Percentiles rank a stretch among this genome's conserved stretches.
These are phyloP conservation scores for Galerina marginata DNA, from an alignment of 768 basidiomycete species.

Conservation along the genomic window DNA sequence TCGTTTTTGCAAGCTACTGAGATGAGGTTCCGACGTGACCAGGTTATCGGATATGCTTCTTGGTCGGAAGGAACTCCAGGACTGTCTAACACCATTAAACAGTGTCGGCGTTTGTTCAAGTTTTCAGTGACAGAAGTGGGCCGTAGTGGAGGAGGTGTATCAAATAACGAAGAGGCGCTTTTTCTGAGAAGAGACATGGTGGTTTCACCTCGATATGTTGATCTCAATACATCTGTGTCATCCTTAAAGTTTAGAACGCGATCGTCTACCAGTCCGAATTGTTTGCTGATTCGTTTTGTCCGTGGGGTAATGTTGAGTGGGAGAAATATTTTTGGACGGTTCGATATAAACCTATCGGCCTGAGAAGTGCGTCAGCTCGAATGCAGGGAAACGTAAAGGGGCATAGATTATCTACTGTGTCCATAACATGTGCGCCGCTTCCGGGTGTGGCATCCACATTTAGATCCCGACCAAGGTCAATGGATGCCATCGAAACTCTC, in stretches of 20 bases:
- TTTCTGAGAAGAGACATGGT: constrained; percentile 55
- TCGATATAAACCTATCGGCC: constrained; percentile 68
- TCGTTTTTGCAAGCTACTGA: constrained; percentile 65
- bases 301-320: constrained; percentile 70
- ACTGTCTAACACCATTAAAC: constrained; percentile 64
- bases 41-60: constrained; percentile 63
- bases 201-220: constrained; percentile 37
- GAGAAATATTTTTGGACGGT: constrained; percentile 51
- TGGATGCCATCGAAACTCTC: constrained; percentile 23
- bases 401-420: constrained; percentile 16
- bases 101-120: constrained; percentile 57
- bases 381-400: neutral
- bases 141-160: constrained; percentile 28
- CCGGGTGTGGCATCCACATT: constrained; percentile 10
- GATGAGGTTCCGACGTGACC: constrained; percentile 64
- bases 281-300: constrained; percentile 67
- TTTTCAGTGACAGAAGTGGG: constrained; percentile 62
- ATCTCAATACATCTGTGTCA: constrained; percentile 23
- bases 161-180: constrained; percentile 58
- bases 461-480: constrained; percentile 19
- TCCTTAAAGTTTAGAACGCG: constrained; percentile 60
- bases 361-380: constrained; percentile 23
- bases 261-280: constrained; percentile 64
- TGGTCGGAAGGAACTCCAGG: constrained; percentile 62
- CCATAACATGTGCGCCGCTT: constrained; percentile 10